Evolutionary conservation across 2,329 filamentous ascomycete genomes (phyloP), one percentile per base, ranked within the genome.

Genomic region (Botrytis galanthina): DNA sequence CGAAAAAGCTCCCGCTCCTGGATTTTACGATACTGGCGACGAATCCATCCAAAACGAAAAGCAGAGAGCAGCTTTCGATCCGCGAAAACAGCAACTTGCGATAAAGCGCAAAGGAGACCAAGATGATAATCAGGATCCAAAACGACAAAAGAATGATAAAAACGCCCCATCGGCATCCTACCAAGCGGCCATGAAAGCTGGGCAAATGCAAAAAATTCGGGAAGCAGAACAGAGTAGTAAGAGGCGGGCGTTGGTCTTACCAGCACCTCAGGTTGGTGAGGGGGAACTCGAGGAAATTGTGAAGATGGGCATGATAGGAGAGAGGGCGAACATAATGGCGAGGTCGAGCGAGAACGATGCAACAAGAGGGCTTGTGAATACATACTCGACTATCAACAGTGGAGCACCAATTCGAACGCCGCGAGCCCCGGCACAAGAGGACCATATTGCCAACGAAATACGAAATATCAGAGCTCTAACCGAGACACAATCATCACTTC

Each of bases 181-280:
- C 77, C 93, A 95, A 76, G 95, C 95, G 2, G 96, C 96, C 44
- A 89, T 95, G 70, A 97, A 97, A 83, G 96, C 96, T 37, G 96
- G 94, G 0, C 95, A 98, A 80, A 90, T 95, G 88, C 95, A 98
- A 81, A 96, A 93, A 81, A 93, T 99, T 73, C 90, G 96, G 42
- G 96, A 99, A 84, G 96, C 96, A 2, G 96, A 99, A 82, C 95
- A 97, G 83, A 97, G 93, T 84, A 98, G 94, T 85, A 98, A 97
- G 84, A 90, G 96, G 73, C 89, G 94, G 73, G 85, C 91, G 10
- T 86, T 99, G n/a, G 90, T 91, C 63, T 85, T 99, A 39, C 96
- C 96, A 14, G 86, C 93, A 37, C 96, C 96, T 14, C 96, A 99
- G 83, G 94, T 99, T 78, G 91, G 93, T 82, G 96, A 99, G 80